Evolutionary conservation across 306 rosid species (phyloP).

Genomic region (Fagus sylvatica): DNA sequence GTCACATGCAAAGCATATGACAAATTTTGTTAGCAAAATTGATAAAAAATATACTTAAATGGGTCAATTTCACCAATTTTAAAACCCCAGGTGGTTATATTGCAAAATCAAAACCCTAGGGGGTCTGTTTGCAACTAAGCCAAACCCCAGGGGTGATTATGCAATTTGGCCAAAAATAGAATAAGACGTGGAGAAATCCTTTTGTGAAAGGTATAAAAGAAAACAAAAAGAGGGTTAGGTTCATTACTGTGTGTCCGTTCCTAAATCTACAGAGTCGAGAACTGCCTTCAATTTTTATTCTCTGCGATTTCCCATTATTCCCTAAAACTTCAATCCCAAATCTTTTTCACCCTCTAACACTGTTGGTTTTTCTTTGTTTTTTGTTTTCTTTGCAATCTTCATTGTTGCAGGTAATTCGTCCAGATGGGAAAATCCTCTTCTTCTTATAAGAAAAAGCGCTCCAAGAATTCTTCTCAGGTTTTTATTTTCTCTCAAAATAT

Average conservation of each 20-base stretch:
- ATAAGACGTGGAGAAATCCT: too few relatives aligned
- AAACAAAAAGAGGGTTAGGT: too few relatives aligned
- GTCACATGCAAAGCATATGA: too few relatives aligned
- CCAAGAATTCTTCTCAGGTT: slow-evolving; percentile 72
- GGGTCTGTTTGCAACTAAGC: too few relatives aligned
- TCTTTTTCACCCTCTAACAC: background rate
- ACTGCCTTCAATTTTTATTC: background rate
- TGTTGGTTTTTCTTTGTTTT: slow-evolving; percentile 5
- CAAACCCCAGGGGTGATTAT: too few relatives aligned
- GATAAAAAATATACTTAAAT: too few relatives aligned
- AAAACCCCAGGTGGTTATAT: too few relatives aligned
- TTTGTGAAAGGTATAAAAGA: background rate
- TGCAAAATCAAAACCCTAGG: too few relatives aligned
- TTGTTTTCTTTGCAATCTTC: slow-evolving; percentile 16
- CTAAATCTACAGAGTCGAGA: background rate
- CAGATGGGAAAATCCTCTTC: slow-evolving; percentile 79
- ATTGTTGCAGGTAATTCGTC: slow-evolving; percentile 34
- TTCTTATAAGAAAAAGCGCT: slow-evolving; percentile 60
- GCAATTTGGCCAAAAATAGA: too few relatives aligned
- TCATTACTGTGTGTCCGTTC: too few relatives aligned
- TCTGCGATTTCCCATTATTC: background rate
- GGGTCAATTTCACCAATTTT: too few relatives aligned
- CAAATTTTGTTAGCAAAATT: too few relatives aligned
- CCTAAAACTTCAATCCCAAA: background rate
- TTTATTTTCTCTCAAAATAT: background rate